Evolutionary conservation across 257 asterid genomes (phyloP), one percentile per base, ranked within the genome.

Genomic region (Penstemon eatonii): DNA sequence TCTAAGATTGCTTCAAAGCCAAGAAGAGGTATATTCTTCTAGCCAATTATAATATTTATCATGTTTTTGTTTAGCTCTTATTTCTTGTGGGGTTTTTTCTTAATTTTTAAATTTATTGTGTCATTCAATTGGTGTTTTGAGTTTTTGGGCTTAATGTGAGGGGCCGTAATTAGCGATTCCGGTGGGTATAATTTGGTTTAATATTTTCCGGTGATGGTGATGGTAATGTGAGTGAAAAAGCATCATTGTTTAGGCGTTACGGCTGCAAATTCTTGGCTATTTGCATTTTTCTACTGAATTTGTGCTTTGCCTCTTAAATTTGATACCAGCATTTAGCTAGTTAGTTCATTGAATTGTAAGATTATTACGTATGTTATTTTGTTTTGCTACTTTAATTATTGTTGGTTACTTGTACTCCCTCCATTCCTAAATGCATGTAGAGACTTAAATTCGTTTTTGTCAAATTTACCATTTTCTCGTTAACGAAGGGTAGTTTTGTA

Each of bases 11-110:
- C 65, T 36, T 62, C 90, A 0, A 76, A 75, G 63, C 83, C 82
- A 25, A 85, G 90, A 81, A 82, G 97, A 86, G 96, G 96, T 86
- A 66, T 46, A 42, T 45, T 50, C 15, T 64, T 41, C 67, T 43
- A 63, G 8, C 47, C 6, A 55, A 36, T 42, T 33, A 11, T 49
- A 11, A 46, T 67, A 0, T 25, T 25, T 2, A 25, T 1, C 47
- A 6, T 4, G 7, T 11, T 53, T 65, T 64, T 51, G 47, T 8
- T 15, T 18, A 8, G 10, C 8, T 71, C 3, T 56, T 13, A 19
- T 59, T 60, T 4, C 37, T 7, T 59, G 5, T 36, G 36, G 40
- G 18, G 36, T 71, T 67, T 44, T 44, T 52, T 47, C 37, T 41
- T 68, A 8, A 11, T 54, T 2, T 12, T 41, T 37, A 68, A 49